These are phyloP conservation scores for Lepidium aucheri DNA, from an alignment of 345 rosid genomes.

Conservation along the genomic window DNA sequence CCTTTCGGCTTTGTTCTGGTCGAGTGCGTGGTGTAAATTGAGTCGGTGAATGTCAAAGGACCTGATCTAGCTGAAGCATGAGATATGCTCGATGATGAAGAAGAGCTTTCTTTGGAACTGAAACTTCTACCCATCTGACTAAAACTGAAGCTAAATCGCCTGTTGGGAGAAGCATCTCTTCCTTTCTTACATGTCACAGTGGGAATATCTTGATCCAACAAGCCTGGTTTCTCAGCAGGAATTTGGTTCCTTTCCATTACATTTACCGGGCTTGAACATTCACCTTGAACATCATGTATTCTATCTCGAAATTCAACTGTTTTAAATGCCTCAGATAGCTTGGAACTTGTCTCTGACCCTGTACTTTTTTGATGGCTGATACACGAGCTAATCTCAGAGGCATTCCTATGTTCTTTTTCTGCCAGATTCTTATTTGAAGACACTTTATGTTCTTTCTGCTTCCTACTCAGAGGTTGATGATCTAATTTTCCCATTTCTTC, in stretches of 20 bases:
- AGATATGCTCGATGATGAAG: conserved; percentile 32
- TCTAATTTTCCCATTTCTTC: conserved; percentile 12
- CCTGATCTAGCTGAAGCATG: conserved; percentile 56
- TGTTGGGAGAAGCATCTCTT: conserved; percentile 54
- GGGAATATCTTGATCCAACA: conserved; percentile 32
- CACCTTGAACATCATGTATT: conserved; percentile 9
- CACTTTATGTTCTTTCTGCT: conserved; percentile 23
- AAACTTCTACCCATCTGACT: conserved; percentile 69
- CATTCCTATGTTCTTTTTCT: conserved; percentile 18
- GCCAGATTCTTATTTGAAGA: conserved; percentile 14
- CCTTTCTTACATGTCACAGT: conserved; percentile 24
- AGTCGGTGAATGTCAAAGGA: conserved; percentile 40
- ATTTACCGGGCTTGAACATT: conserved; percentile 18
- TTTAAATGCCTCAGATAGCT: conserved; percentile 23
- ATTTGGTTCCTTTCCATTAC: conserved; percentile 13
- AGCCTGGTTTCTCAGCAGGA: conserved; percentile 25
- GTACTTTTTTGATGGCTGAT: conserved; percentile 28
- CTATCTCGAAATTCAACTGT: background rate
- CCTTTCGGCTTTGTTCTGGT: conserved; percentile 33
- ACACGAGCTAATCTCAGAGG: conserved; percentile 20
- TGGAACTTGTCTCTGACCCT: conserved; percentile 17
- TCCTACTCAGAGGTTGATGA: conserved; percentile 22
- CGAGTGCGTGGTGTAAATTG: conserved; percentile 22
- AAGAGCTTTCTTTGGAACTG: conserved; percentile 66
- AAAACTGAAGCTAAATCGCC: conserved; percentile 77